Conservation (phyloP, 352 stramenopile genomes). For the Globisporangium camurandrum region DNA sequence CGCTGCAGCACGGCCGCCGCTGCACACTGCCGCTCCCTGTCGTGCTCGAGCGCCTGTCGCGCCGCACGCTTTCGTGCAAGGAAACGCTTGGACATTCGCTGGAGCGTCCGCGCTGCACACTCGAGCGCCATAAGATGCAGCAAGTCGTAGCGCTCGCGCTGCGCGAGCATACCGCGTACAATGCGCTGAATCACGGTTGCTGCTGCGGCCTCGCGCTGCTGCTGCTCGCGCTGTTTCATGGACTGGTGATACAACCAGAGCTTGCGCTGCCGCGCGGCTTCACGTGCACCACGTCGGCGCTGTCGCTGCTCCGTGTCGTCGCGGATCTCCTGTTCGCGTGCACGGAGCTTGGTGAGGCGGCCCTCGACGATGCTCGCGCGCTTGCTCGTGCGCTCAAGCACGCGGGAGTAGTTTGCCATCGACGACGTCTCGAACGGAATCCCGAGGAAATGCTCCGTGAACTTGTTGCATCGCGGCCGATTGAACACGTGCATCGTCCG, state of each 20-base stretch:
- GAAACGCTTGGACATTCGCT: slow-evolving; percentile 27
- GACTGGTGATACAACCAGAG: slow-evolving; percentile 41
- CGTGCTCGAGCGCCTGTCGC: slow-evolving; percentile 10
- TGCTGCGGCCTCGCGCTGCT: slow-evolving; percentile 24
- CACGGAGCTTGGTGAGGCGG: slow-evolving; percentile 37
- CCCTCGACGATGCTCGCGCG: slow-evolving; percentile 33
- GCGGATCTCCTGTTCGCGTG: slow-evolving; percentile 32
- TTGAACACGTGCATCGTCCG: slow-evolving; percentile 50
- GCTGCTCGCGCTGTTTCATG: slow-evolving; percentile 37
- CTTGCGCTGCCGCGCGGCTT: slow-evolving; percentile 32
- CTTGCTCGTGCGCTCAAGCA: slow-evolving; percentile 46
- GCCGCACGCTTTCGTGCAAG: slow-evolving; percentile 16
- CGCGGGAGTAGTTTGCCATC: slow-evolving; percentile 60
- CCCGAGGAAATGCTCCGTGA: slow-evolving; percentile 64
- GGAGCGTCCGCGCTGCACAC: slow-evolving; percentile 22
- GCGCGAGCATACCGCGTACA: slow-evolving; percentile 27
- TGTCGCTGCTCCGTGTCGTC: slow-evolving; percentile 32
- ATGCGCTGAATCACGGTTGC: slow-evolving; percentile 34
- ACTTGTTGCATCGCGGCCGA: slow-evolving; percentile 45
- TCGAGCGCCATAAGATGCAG: slow-evolving; percentile 14
- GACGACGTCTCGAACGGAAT: slow-evolving; percentile 57
- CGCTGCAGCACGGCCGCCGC: slow-evolving; percentile 42
- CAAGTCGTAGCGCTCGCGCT: slow-evolving; percentile 5
- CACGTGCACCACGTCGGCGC: slow-evolving; percentile 28
- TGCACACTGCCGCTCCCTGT: slow-evolving; percentile 21